Percentiles rank a stretch among this genome's conserved stretches.
These are phyloP conservation scores for Aspergillus ochraceoroseus DNA, from an alignment of 2,329 filamentous ascomycete genomes.

Conservation along the genomic window DNA sequence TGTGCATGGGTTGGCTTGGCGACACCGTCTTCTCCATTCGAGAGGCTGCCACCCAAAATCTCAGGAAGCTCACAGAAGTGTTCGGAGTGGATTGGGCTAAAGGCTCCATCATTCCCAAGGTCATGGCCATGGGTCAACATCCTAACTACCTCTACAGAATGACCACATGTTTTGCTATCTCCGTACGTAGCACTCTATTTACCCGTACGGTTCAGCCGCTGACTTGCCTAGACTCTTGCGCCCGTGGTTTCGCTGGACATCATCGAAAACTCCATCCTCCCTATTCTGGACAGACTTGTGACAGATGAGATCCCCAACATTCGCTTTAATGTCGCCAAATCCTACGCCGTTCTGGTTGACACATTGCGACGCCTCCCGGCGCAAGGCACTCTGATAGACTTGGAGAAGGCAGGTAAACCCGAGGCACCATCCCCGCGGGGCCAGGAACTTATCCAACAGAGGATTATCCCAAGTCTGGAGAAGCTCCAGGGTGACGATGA, in stretches of 20 bases:
- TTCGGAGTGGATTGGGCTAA: conserved; percentile 98
- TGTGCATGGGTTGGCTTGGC: conserved; percentile 98
- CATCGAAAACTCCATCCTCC: conserved; percentile 86
- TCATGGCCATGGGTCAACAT: conserved; percentile 96
- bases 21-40: conserved; percentile 98
- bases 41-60: conserved; percentile 92
- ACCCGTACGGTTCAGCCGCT: conserved; percentile 17
- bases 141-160: conserved; percentile 99
- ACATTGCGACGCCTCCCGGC: conserved; percentile 89
- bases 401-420: conserved; percentile 69
- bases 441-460: conserved; percentile 75
- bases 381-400: conserved; percentile 74
- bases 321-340: conserved; percentile 98
- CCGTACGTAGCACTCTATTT: conserved; percentile 58
- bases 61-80: conserved; percentile 97
- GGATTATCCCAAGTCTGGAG: conserved; percentile 82
- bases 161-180: conserved; percentile 99
- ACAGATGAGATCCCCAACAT: conserved; percentile 97
- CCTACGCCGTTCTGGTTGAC: conserved; percentile 82
- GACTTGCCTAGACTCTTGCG: conserved; percentile 69
- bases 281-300: conserved; percentile 92
- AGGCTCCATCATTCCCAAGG: conserved; percentile 95
- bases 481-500: conserved; percentile 97
- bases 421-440: conserved; percentile 61
- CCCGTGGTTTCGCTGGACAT: conserved; percentile 90